These are phyloP conservation scores for Blastobotrys malaysiensis DNA, from an alignment of 1,139 yeast genomes.

Conservation along the genomic window DNA sequence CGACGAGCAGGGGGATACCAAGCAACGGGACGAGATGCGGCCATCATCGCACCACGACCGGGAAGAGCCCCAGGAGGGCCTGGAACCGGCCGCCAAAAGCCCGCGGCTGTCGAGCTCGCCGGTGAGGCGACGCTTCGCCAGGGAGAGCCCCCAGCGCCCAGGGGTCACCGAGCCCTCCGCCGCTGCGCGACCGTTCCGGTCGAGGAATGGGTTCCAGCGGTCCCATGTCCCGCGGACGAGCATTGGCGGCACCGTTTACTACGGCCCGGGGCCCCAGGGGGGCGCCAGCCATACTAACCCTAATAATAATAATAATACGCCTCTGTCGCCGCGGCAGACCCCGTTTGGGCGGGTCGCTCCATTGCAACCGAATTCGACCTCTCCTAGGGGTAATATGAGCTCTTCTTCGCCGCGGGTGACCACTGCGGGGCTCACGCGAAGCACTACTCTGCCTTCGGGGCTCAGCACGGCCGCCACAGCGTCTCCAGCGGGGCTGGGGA, in stretches of 20 bases:
- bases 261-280: background rate
- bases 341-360: background rate
- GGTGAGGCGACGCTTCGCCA: background rate
- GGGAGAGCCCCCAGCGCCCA: background rate
- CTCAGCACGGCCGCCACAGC: background rate
- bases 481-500: background rate
- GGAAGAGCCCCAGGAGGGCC: background rate
- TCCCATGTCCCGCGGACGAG: background rate
- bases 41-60: background rate
- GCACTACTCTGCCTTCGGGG: background rate
- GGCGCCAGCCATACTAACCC: background rate
- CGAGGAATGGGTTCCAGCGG: background rate
- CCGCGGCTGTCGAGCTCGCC: background rate
- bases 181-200: background rate
- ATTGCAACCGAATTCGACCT: background rate
- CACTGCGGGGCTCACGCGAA: background rate
- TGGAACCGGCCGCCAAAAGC: background rate
- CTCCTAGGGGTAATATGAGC: background rate
- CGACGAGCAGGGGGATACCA: background rate
- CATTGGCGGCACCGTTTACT: background rate
- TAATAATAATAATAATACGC: background rate
- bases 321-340: background rate
- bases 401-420: background rate
- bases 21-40: slow-evolving; percentile 1
- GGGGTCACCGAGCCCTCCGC: background rate